A percentile compares a stretch with the other conserved stretches of the same genome.
Conservation (phyloP, 2,329 filamentous ascomycete species). For the Colletotrichum cuscutae region DNA sequence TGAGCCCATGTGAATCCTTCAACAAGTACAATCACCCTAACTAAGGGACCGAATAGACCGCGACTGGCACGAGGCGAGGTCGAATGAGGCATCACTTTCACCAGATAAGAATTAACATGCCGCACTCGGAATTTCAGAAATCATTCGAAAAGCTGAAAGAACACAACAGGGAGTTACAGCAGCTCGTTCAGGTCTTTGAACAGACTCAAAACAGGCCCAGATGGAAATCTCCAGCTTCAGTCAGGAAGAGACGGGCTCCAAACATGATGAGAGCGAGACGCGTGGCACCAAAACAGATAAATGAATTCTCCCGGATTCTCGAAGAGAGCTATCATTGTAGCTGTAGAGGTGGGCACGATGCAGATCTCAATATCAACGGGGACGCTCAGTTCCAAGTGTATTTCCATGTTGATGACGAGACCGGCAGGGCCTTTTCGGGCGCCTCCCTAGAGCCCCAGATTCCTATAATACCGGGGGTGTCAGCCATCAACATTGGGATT, state of each 20-base stretch:
- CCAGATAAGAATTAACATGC: neutral
- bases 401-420: neutral
- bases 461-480: neutral
- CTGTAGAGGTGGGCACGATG: constrained; percentile 1
- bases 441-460: neutral
- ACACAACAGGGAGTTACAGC: neutral
- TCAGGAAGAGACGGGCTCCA: neutral
- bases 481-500: neutral
- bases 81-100: neutral
- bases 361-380: neutral
- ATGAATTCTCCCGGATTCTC: constrained; percentile 2
- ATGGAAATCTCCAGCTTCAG: neutral
- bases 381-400: constrained; percentile 9
- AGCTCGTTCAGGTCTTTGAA: neutral
- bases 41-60: neutral
- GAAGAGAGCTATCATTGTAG: neutral
- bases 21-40: neutral
- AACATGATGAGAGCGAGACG: neutral
- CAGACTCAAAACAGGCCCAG: neutral
- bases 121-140: constrained; percentile 5
- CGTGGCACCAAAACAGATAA: neutral
- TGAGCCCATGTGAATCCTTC: neutral
- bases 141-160: neutral
- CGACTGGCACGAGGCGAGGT: neutral
- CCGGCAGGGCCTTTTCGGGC: neutral